Base-by-base conservation (phyloP, 805 yeast species). In the Ascoidea rubescens region DNA sequence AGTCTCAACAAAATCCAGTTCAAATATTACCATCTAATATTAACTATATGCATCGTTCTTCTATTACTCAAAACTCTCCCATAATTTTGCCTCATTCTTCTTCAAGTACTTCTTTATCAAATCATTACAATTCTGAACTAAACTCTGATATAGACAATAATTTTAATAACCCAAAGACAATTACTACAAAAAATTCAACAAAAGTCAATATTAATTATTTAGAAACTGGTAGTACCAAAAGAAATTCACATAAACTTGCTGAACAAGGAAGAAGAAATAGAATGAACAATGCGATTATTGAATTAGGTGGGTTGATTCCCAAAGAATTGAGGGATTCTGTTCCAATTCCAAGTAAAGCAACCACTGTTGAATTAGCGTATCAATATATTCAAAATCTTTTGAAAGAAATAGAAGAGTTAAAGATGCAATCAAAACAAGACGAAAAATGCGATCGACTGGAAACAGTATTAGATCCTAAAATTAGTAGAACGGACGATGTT, bases 261-360 rank as follows among this genome's bases (percentile, higher is more conserved):
- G 99, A 91, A 67, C 97, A 93, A 66, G 98, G 96, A 14, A 75
- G 99, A 51, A 77, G 99, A 59, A 90, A 91, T 64, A 73, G 99
- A 56, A 84, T 91, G 82, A 93, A 93, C 64, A 69, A 72, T 52
- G 98, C 97, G 0, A 80, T 91, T 33, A 79, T 79, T 47, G 96
- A 87, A 47, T 70, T 91, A 54, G 82, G 83, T 6, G 60, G 71
- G 7, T 67, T 88, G 55, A 74, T 91, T 28, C 95, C 96, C 0
- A 77, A 80, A 5, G 64, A 65, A 30, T 69, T 79, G 59, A 78
- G 74, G 53, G 83, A 77, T 43, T 73, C 77, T 12, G 76, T 78
- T 12, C 58, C 71, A 3, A 82, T 86, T 42, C 95, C 95, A 0
- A 83, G 95, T 31, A 91, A 91, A 62, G 98, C 98, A 1, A 89